phyloP scores from a whole-genome alignment of 257 asterid genomes.

The Catharanthus roseus region DNA sequence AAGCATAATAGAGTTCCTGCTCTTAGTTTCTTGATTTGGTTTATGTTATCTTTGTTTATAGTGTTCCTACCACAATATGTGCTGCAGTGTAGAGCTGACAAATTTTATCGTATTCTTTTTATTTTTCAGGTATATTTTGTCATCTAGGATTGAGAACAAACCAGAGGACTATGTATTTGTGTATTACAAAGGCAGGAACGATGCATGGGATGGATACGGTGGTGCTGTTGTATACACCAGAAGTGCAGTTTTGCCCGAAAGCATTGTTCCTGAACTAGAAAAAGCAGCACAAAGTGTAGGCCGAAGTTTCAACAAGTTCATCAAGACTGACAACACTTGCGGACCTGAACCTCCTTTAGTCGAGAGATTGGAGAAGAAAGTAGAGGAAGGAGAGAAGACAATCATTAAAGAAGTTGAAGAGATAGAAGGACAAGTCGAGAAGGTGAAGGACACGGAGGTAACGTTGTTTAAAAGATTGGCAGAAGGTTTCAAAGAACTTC shows the following conservation, averaged over 20 bases:
- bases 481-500: conserved; percentile 71
- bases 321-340: conserved; percentile 67
- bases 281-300: conserved; percentile 69
- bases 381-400: conserved; percentile 84
- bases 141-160: conserved; percentile 60
- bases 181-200: conserved; percentile 80
- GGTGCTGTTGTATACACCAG: conserved; percentile 91
- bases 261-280: conserved; percentile 68
- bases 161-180: conserved; percentile 84
- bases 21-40: not conserved
- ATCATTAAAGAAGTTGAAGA: conserved; percentile 78
- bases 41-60: not conserved
- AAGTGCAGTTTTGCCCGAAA: conserved; percentile 68
- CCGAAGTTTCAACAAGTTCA: conserved; percentile 60
- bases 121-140: conserved; percentile 71
- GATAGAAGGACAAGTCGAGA: conserved; percentile 61
- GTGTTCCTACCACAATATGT: not conserved
- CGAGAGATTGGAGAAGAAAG: conserved; percentile 90
- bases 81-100: not conserved
- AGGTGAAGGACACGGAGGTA: conserved; percentile 51
- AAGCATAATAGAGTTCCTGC: not conserved
- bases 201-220: conserved; percentile 98
- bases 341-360: conserved; percentile 94
- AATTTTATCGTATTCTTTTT: not conserved
- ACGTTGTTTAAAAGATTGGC: conserved; percentile 49